Evolutionary conservation across 2,329 filamentous ascomycete genomes (phyloP).

Genomic region (Ceratocystis colombiana): DNA sequence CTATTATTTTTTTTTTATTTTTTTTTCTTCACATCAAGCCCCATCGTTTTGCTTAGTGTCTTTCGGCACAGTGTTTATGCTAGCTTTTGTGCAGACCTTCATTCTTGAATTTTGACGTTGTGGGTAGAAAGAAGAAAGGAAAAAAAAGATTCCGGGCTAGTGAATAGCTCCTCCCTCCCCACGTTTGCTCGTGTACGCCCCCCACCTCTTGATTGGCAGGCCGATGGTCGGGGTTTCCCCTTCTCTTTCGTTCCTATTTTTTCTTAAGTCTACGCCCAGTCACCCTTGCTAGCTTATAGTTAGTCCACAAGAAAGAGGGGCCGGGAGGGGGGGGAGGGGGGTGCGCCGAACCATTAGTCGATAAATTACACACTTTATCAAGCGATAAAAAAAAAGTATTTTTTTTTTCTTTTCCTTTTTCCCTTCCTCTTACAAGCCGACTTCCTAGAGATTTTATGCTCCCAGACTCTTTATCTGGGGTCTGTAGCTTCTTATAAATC

Average conservation of each 20-base stretch:
- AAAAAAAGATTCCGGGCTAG: neutral
- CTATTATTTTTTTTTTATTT: neutral
- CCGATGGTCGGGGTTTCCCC: constrained; percentile 15
- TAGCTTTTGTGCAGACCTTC: neutral
- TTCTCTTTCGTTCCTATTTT: constrained; percentile 8
- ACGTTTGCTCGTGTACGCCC: constrained; percentile 12
- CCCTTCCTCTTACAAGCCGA: constrained; percentile 6
- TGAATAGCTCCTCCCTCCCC: neutral
- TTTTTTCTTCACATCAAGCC: neutral
- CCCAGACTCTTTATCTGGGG: constrained; percentile 15
- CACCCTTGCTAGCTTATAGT: neutral
- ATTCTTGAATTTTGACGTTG: constrained; percentile 4
- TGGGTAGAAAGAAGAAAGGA: constrained; percentile 1
- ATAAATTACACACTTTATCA: constrained; percentile 9
- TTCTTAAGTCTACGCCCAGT: neutral
- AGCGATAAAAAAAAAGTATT: neutral
- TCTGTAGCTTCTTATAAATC: constrained; percentile 12
- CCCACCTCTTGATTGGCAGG: constrained; percentile 15
- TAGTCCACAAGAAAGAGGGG: neutral
- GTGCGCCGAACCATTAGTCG: neutral
- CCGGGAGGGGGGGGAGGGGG: neutral
- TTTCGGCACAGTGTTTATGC: neutral
- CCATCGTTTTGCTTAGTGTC: neutral
- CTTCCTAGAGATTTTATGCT: constrained; percentile 12
- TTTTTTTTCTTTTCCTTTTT: neutral